Percentiles rank a stretch among this genome's conserved stretches.
Conservation (phyloP, 2,329 filamentous ascomycete species). For the Aureobasidium sp. region DNA sequence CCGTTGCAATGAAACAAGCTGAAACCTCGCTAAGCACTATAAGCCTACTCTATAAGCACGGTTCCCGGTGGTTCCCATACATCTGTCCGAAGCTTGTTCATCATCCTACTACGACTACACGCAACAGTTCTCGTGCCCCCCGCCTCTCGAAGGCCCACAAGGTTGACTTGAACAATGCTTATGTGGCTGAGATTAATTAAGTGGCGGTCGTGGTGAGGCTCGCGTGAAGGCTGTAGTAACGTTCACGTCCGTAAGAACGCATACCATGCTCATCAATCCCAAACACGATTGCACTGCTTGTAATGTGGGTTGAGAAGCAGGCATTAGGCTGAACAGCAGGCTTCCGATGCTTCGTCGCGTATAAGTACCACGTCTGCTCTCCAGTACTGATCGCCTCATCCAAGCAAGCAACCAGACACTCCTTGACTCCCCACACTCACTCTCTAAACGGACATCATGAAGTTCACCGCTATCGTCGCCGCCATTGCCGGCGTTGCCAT, state of each 20-base stretch:
- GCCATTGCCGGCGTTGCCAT: slow-evolving; percentile 16
- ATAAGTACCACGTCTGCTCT: not conserved
- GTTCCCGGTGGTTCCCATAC: not conserved
- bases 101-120: not conserved
- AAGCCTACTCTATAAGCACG: too few relatives aligned
- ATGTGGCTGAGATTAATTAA: not conserved
- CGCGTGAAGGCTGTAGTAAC: not conserved
- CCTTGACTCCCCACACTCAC: not conserved
- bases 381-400: not conserved
- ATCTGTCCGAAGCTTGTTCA: not conserved
- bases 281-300: not conserved
- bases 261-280: not conserved
- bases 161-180: not conserved
- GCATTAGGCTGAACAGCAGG: not conserved
- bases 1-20: too few relatives aligned
- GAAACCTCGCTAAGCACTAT: too few relatives aligned
- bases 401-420: not conserved
- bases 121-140: not conserved
- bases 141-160: not conserved
- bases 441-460: slow-evolving; percentile 11
- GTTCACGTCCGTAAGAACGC: not conserved
- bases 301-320: not conserved
- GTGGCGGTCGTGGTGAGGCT: not conserved
- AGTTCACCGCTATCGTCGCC: slow-evolving; percentile 14
- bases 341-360: not conserved